Percentiles rank a stretch among this genome's conserved stretches.
These are phyloP conservation scores for Suillus subluteus DNA, from an alignment of 768 basidiomycete species.

Conservation along the genomic window DNA sequence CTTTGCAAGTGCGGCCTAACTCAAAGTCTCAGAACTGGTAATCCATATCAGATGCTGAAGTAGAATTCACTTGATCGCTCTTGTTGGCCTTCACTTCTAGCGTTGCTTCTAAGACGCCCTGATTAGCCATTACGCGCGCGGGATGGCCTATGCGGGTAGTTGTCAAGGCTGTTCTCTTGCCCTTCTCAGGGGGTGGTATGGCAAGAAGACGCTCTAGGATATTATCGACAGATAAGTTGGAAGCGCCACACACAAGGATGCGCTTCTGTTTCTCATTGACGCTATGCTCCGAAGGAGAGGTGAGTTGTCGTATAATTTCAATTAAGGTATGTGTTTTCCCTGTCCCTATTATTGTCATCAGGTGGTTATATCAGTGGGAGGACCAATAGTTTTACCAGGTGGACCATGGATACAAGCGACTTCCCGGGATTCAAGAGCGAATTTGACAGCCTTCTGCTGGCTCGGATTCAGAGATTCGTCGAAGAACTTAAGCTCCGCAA, in stretches of 20 bases:
- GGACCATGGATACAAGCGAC: constrained; percentile 96
- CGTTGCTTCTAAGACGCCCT: constrained; percentile 67
- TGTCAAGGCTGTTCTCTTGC: constrained; percentile 46
- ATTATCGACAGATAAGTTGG: constrained; percentile 95
- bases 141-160: constrained; percentile 95
- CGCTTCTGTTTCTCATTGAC: constrained; percentile 55
- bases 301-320: constrained; percentile 88
- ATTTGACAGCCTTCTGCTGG: constrained; percentile 82
- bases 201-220: constrained; percentile 84
- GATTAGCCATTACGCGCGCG: constrained; percentile 82
- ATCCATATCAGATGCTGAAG: constrained; percentile 1
- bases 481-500: constrained; percentile 62
- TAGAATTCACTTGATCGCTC: constrained; percentile 63
- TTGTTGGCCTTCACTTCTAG: constrained; percentile 73
- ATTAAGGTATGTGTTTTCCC: constrained; percentile 97
- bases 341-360: constrained; percentile 53
- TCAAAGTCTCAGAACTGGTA: constrained; percentile 3
- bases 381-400: constrained; percentile 61
- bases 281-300: constrained; percentile 40
- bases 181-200: constrained; percentile 54
- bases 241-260: constrained; percentile 89
- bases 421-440: constrained; percentile 79
- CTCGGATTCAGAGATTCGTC: constrained; percentile 79
- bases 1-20: constrained; percentile 76
- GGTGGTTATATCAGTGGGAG: neutral